Conservation (phyloP, 2,329 filamentous ascomycete species). For the Phialophora verrucosa region DNA sequence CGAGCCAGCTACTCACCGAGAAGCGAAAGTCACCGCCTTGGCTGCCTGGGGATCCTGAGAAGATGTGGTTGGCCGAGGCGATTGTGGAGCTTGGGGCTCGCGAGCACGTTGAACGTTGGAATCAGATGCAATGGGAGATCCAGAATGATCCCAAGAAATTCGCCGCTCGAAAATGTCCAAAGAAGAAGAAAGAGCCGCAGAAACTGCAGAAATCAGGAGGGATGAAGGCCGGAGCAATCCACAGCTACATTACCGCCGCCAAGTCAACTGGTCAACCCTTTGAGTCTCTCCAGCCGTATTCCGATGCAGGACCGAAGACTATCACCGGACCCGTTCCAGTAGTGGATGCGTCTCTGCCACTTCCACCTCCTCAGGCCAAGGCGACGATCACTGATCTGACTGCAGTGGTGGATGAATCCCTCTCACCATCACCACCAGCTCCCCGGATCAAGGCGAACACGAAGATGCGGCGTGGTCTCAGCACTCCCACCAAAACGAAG, state of each 20-base stretch:
- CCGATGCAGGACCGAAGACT: conserved; percentile 30
- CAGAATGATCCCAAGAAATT: conserved; percentile 36
- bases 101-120: conserved; percentile 69
- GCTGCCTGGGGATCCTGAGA: conserved; percentile 69
- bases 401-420: neutral
- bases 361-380: conserved; percentile 7
- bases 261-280: conserved; percentile 9
- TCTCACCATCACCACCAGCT: neutral
- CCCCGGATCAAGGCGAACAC: conserved; percentile 2
- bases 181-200: conserved; percentile 24
- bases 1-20: conserved; percentile 48
- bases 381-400: neutral
- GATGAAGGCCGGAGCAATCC: conserved; percentile 25
- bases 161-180: conserved; percentile 37
- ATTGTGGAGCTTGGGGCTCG: conserved; percentile 70
- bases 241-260: conserved; percentile 23
- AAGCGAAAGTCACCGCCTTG: conserved; percentile 58
- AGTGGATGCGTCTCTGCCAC: neutral
- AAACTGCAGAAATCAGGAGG: conserved; percentile 21
- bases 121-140: conserved; percentile 48
- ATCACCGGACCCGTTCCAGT: neutral
- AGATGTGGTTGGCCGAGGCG: conserved; percentile 71
- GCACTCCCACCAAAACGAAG: conserved; percentile 18
- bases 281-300: conserved; percentile 48
- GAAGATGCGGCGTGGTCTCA: neutral